A percentile compares a stretch with the other conserved stretches of the same genome.
Conservation (phyloP, 192 early-diverging fungal species). For the Entomortierella chlamydospora region DNA sequence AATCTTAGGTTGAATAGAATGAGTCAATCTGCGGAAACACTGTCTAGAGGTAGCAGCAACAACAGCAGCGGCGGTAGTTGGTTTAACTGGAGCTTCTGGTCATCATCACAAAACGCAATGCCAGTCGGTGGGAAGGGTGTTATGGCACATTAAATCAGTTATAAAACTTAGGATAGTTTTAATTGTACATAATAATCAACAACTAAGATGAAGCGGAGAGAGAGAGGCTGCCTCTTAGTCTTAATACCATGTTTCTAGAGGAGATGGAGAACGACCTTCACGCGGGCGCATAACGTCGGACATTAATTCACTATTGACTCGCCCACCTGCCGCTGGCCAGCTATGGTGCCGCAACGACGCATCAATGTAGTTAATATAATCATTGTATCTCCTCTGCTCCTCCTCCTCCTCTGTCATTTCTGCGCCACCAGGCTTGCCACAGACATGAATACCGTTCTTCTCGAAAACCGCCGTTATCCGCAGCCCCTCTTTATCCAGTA, state of each 20-base stretch:
- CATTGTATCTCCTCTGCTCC: neutral
- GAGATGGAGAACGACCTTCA: constrained; percentile 33
- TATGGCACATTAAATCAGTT: constrained; percentile 3
- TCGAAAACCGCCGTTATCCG: neutral
- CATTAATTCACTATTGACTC: constrained; percentile 19
- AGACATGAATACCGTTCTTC: neutral
- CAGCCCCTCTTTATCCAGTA: constrained; percentile 4
- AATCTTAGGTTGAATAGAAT: no score
- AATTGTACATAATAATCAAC: neutral
- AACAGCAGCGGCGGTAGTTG: neutral
- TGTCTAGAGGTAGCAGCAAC: neutral
- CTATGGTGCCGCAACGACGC: no score
- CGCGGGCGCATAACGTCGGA: constrained; percentile 37
- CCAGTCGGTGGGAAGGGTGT: neutral
- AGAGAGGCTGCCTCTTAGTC: neutral
- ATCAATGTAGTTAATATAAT: neutral
- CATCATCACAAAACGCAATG: neutral
- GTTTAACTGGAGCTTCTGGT: neutral
- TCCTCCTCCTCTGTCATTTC: neutral
- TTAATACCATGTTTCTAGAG: constrained; percentile 32
- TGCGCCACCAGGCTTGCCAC: neutral
- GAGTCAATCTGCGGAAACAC: no score
- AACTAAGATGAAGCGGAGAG: neutral
- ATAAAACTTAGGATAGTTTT: neutral
- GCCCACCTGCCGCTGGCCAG: constrained; percentile 2